These are phyloP conservation scores for Phytopythium oedochilum DNA, from an alignment of 352 stramenopile species.

Conservation along the genomic window DNA sequence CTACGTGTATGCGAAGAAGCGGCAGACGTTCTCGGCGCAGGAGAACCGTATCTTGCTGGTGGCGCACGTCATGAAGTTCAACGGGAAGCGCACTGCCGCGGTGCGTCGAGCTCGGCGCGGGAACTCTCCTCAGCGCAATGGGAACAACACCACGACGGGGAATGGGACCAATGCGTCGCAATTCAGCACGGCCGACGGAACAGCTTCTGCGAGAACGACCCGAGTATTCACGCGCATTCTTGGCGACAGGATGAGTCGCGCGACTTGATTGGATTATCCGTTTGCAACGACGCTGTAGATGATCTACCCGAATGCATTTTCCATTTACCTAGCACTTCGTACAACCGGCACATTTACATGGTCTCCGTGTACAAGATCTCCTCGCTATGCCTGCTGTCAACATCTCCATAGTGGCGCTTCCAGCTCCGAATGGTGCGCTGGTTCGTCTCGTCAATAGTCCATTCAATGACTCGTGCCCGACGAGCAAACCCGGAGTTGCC, in stretches of 20 bases:
- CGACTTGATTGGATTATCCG: not conserved
- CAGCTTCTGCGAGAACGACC: not conserved
- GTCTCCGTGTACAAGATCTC: constrained; percentile 25
- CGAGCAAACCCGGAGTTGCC: constrained; percentile 23
- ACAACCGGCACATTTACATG: too few relatives aligned
- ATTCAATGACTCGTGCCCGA: constrained; percentile 51
- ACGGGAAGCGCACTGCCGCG: constrained; percentile 1
- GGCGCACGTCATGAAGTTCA: constrained; percentile 11
- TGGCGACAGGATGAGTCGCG: not conserved
- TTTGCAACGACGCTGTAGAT: not conserved
- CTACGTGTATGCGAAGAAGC: constrained; percentile 10
- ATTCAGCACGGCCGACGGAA: not conserved
- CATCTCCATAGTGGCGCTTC: constrained; percentile 18
- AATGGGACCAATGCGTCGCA: not conserved
- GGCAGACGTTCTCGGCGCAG: constrained; percentile 15
- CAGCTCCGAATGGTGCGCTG: constrained; percentile 15
- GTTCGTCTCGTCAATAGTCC: constrained; percentile 26
- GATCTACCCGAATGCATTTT: too few relatives aligned
- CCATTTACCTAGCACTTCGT: too few relatives aligned
- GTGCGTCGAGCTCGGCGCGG: not conserved
- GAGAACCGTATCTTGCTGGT: constrained; percentile 12
- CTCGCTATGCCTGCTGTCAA: constrained; percentile 9
- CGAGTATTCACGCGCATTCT: not conserved
- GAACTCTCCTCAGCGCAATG: not conserved
- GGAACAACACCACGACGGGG: not conserved